A percentile compares a stretch with the other conserved stretches of the same genome.
Evolutionary conservation across 2,329 filamentous ascomycete species (phyloP).

Genomic region (Talaromyces sp.): DNA sequence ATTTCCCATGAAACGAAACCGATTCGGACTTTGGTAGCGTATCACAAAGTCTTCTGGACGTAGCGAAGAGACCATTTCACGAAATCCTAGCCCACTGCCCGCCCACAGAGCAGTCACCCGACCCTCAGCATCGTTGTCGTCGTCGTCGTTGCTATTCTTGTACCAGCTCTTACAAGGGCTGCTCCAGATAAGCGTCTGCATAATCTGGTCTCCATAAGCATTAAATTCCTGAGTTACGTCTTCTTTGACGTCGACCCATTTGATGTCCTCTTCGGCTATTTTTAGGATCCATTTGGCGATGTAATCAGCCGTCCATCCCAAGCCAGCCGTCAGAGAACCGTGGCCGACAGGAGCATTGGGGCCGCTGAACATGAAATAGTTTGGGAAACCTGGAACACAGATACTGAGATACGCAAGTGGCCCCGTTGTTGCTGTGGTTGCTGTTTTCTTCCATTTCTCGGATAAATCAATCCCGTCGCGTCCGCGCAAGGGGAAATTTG

Average conservation of each 20-base stretch:
- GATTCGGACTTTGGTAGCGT: background rate
- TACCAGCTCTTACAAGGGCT: background rate
- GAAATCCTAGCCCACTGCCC: background rate
- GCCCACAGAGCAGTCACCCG: background rate
- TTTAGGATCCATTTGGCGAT: conserved; percentile 19
- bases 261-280: too few relatives aligned
- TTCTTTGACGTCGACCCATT: too few relatives aligned
- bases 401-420: too few relatives aligned
- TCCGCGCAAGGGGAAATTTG: too few relatives aligned
- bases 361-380: conserved; percentile 3
- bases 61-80: background rate
- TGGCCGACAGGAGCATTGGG: conserved; percentile 21
- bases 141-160: background rate
- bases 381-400: too few relatives aligned
- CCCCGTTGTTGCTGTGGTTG: too few relatives aligned
- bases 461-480: too few relatives aligned
- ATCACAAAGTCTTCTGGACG: background rate
- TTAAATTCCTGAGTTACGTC: too few relatives aligned
- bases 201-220: too few relatives aligned
- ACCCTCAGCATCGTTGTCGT: conserved; percentile 12
- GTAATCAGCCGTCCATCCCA: conserved; percentile 21
- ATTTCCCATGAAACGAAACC: background rate
- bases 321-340: conserved; percentile 18
- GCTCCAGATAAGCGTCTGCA: too few relatives aligned
- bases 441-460: too few relatives aligned